These are phyloP conservation scores for Leishmania martiniquensis DNA, from an alignment of 208 protist genomes.

Conservation along the genomic window DNA sequence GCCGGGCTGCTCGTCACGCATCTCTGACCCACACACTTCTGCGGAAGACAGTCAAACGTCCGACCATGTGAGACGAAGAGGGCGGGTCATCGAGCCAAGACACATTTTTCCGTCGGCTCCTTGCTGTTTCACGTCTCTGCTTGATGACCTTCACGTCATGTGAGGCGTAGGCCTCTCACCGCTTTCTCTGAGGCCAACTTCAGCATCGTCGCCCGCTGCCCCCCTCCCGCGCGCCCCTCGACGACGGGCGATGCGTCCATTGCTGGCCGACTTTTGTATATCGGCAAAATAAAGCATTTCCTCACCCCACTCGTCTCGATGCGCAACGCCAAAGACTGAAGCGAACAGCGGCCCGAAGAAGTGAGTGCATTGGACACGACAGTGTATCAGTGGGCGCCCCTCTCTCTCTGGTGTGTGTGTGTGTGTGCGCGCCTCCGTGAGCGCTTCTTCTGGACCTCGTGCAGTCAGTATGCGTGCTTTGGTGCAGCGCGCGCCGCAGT, in stretches of 20 bases:
- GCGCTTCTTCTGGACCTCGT: neutral
- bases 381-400: neutral
- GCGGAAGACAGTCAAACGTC: neutral
- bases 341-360: too few species aligned
- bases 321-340: neutral
- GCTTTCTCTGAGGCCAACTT: neutral
- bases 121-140: too few species aligned
- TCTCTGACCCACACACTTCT: neutral
- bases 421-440: neutral
- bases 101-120: too few species aligned
- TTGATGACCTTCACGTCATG: neutral
- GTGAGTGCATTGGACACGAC: too few species aligned
- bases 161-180: neutral
- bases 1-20: neutral
- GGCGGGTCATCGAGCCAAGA: neutral
- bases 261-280: too few species aligned
- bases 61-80: neutral
- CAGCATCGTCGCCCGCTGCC: neutral
- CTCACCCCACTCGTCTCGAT: neutral
- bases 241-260: neutral
- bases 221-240: too few species aligned
- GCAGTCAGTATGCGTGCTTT: neutral
- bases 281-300: too few species aligned
- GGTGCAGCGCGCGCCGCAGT: neutral
- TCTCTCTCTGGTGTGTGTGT: neutral